phyloP scores from a whole-genome alignment of 2,329 filamentous ascomycete genomes.

The Diaporthe capsici region DNA sequence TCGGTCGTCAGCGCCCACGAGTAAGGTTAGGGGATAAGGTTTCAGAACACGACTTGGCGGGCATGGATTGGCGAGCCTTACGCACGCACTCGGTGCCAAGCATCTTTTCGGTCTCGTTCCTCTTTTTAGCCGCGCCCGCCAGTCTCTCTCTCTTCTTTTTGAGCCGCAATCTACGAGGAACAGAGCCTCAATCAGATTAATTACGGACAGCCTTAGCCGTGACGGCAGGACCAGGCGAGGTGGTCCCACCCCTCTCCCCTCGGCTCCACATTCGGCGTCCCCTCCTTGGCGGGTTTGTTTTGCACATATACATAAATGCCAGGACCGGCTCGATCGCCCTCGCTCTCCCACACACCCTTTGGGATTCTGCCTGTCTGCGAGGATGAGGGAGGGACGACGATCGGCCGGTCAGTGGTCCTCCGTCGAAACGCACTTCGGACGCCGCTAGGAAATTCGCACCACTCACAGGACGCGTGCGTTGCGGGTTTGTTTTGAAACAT shows the following conservation, averaged over 20 bases:
- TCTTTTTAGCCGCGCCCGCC: conserved; percentile 4
- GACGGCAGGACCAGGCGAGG: conserved; percentile 14
- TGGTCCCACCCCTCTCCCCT: neutral
- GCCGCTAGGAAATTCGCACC: conserved; percentile 20
- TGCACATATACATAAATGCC: conserved; percentile 26
- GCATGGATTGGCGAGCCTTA: conserved; percentile 26
- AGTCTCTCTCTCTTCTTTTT: neutral
- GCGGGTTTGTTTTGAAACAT: conserved; percentile 32
- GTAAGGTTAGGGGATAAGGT: conserved; percentile 31
- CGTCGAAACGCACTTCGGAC: conserved; percentile 29
- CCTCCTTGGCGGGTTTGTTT: conserved; percentile 7
- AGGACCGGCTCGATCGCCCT: conserved; percentile 22
- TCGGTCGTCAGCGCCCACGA: conserved; percentile 31
- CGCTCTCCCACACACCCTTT: neutral
- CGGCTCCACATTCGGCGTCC: conserved; percentile 6
- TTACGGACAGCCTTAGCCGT: conserved; percentile 24
- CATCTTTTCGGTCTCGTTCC: conserved; percentile 11
- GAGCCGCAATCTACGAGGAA: conserved; percentile 31
- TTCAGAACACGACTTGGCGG: conserved; percentile 29
- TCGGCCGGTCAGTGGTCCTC: conserved; percentile 24
- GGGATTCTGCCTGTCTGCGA: neutral
- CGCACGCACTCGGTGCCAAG: neutral
- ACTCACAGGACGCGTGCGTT: conserved; percentile 19
- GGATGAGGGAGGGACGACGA: neutral
- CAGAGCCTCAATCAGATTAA: conserved; percentile 30